A percentile compares a stretch with the other conserved stretches of the same genome.
Conservation (phyloP, 2,329 filamentous ascomycete genomes). For the Thelonectria blattea region DNA sequence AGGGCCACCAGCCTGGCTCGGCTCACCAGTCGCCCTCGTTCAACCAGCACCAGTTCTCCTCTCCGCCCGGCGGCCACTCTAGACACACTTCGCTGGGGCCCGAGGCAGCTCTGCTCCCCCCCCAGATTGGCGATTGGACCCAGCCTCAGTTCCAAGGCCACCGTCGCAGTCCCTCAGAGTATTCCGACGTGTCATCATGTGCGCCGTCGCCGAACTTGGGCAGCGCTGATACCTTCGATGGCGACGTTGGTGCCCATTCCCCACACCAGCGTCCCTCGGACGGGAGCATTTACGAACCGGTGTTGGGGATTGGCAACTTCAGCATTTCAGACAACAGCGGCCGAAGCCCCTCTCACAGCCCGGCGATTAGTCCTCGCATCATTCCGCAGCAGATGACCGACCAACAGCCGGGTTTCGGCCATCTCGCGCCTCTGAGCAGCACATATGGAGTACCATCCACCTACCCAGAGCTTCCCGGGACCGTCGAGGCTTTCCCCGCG, state of each 20-base stretch:
- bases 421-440: slow-evolving; percentile 49
- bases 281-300: slow-evolving; percentile 74
- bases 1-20: slow-evolving; percentile 53
- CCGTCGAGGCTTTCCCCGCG: slow-evolving; percentile 58
- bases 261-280: slow-evolving; percentile 81
- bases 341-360: slow-evolving; percentile 79
- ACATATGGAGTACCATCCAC: slow-evolving; percentile 45
- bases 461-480: slow-evolving; percentile 47
- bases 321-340: slow-evolving; percentile 79
- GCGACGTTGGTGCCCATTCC: slow-evolving; percentile 73
- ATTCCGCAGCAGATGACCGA: slow-evolving; percentile 63
- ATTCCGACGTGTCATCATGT: slow-evolving; percentile 87
- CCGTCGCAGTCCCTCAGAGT: slow-evolving; percentile 85
- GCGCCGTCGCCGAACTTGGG: slow-evolving; percentile 83
- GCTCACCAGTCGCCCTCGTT: slow-evolving; percentile 64
- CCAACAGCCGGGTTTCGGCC: slow-evolving; percentile 55
- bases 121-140: slow-evolving; percentile 60
- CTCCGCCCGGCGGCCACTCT: slow-evolving; percentile 56
- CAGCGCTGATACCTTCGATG: slow-evolving; percentile 80
- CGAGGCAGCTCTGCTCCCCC: slow-evolving; percentile 60
- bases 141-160: slow-evolving; percentile 77
- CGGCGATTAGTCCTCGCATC: slow-evolving; percentile 69
- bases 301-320: slow-evolving; percentile 79
- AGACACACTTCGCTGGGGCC: slow-evolving; percentile 63
- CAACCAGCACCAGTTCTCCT: slow-evolving; percentile 61